Conservation (phyloP, 1,139 yeast genomes). For the Geotrichum histeridarum region DNA sequence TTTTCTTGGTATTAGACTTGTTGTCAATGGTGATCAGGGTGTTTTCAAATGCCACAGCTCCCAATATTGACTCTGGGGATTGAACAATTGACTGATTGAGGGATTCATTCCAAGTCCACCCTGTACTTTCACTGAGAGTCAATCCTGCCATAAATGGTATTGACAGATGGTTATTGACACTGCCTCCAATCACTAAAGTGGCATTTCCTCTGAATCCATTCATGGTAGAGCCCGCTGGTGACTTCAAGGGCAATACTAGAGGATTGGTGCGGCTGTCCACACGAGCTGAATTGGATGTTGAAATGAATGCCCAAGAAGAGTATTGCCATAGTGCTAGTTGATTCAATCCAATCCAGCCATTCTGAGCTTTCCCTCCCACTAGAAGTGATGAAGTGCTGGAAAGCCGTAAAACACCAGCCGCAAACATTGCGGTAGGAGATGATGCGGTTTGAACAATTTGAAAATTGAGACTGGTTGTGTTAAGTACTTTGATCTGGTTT, state of each 20-base stretch:
- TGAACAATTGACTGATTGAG: slow-evolving; percentile 15
- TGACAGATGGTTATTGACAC: slow-evolving; percentile 38
- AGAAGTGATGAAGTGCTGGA: slow-evolving; percentile 31
- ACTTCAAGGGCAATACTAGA: slow-evolving; percentile 43
- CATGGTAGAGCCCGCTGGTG: slow-evolving; percentile 29
- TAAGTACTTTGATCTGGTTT: slow-evolving; percentile 40
- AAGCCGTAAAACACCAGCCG: slow-evolving; percentile 36
- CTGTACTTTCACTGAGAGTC: slow-evolving; percentile 33
- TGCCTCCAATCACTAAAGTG: slow-evolving; percentile 41
- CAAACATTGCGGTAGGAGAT: slow-evolving; percentile 48
- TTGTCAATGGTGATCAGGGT: slow-evolving; percentile 37
- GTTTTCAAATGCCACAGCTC: slow-evolving; percentile 41
- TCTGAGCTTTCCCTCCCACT: slow-evolving; percentile 51
- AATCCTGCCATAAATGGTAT: slow-evolving; percentile 44
- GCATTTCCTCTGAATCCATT: background rate
- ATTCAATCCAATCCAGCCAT: slow-evolving; percentile 57
- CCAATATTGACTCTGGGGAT: slow-evolving; percentile 29
- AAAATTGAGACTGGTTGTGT: slow-evolving; percentile 34
- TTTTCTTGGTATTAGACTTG: background rate
- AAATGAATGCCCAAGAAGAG: slow-evolving; percentile 53
- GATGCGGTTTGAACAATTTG: slow-evolving; percentile 36
- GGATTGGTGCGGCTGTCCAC: slow-evolving; percentile 49
- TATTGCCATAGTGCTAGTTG: slow-evolving; percentile 60
- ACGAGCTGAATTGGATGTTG: slow-evolving; percentile 31
- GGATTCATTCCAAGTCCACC: slow-evolving; percentile 45